A percentile compares a stretch with the other conserved stretches of the same genome.
Conservation (phyloP, 306 rosid genomes). For the Herpetospermum pedunculosum region DNA sequence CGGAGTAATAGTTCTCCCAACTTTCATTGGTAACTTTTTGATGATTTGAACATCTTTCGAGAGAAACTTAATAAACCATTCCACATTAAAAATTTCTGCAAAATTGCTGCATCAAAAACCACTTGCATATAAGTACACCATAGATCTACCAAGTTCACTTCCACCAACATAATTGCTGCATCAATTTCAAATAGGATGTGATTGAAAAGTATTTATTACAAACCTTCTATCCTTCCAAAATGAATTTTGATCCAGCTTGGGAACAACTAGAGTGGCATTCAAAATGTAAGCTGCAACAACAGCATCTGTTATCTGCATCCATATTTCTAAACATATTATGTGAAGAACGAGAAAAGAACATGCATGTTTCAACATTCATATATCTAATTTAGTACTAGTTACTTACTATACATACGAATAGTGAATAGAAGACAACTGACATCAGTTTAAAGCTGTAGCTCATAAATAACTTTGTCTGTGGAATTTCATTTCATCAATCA, state of each 20-base stretch:
- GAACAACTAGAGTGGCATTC: conserved; percentile 87
- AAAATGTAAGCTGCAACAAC: conserved; percentile 83
- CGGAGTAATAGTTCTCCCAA: conserved; percentile 28
- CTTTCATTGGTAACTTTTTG: conserved; percentile 45
- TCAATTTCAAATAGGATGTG: not conserved
- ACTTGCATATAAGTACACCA: conserved; percentile 7
- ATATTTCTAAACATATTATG: conserved; percentile 3
- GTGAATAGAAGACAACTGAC: not conserved
- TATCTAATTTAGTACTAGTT: no score
- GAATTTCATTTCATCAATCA: not conserved
- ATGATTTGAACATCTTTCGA: conserved; percentile 52
- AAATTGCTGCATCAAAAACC: conserved; percentile 58
- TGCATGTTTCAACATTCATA: not conserved
- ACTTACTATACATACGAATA: no score
- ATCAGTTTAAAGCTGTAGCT: not conserved
- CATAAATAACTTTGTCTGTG: not conserved
- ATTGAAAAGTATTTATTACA: conserved; percentile 1
- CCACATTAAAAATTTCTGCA: conserved; percentile 62
- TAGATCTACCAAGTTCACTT: not conserved
- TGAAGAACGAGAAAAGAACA: conserved; percentile 4
- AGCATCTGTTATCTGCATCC: conserved; percentile 75
- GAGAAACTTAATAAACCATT: conserved; percentile 64
- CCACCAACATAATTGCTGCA: not conserved
- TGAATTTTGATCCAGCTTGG: conserved; percentile 77
- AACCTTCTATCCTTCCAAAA: conserved; percentile 86